phyloP scores from a whole-genome alignment of 148 eudicot species.

The Rhododendron mucronatum region DNA sequence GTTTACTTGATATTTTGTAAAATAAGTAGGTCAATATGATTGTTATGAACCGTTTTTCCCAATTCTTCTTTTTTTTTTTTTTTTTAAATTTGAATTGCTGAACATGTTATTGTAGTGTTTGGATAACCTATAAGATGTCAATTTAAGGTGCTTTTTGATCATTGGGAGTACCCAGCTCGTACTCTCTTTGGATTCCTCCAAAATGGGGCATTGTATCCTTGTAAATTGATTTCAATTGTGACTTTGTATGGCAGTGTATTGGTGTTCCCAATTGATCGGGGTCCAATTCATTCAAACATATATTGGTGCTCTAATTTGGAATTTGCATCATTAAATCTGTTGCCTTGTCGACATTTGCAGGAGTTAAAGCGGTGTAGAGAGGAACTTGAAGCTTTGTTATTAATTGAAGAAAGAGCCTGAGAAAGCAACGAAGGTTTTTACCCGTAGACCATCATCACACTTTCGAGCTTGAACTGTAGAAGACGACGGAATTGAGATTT shows the following conservation, averaged over 20 bases:
- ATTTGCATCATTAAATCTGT: not conserved
- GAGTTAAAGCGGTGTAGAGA: conserved; percentile 59
- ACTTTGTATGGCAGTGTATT: not conserved
- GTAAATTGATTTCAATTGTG: not conserved
- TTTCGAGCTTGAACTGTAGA: not conserved
- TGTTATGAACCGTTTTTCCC: not conserved
- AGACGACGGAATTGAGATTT: not conserved
- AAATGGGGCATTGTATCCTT: not conserved
- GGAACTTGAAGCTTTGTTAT: conserved; percentile 79
- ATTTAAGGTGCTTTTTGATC: too few relatives aligned
- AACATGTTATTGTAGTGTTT: too few relatives aligned
- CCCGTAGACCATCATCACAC: not conserved
- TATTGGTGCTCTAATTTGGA: not conserved
- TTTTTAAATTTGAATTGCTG: not conserved
- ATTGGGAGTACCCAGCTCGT: not conserved
- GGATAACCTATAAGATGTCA: too few relatives aligned
- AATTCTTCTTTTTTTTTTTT: too few relatives aligned
- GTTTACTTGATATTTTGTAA: not conserved
- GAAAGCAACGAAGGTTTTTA: conserved; percentile 13
- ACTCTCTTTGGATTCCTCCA: not conserved
- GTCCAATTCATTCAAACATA: not conserved
- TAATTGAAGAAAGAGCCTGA: too few relatives aligned
- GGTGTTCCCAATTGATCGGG: not conserved
- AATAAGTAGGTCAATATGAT: not conserved
- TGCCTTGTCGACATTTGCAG: conserved; percentile 31